Evolutionary conservation across 2,329 filamentous ascomycete genomes (phyloP), one percentile per base, ranked within the genome.

Genomic region (Bipolaris cookei): DNA sequence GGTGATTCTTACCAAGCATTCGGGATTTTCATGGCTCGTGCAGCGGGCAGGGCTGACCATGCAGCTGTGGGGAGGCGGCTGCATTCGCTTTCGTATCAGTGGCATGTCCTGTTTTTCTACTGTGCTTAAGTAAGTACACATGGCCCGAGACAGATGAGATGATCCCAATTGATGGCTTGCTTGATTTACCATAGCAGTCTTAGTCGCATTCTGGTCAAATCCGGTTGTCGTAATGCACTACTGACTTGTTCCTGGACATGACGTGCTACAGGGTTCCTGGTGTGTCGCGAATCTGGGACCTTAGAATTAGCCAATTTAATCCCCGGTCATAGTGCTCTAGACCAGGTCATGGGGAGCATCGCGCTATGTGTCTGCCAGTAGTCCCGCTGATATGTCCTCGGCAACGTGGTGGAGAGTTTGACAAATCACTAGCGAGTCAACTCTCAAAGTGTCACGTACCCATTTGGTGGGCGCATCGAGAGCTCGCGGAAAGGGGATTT

Each of bases 241-340:
- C 30, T 46, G 34, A 46, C 28, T 25, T 38, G 28, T 23, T 23
- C 39, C 43, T 42, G 30, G 30, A 20, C 32, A 43, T 54, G 54
- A 53, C 54, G 54, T 57, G 28, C 25, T 48, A n/a, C 43, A 44
- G 21, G 50, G 43, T 37, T 18, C 21, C 38, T 21, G 28, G 49
- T 57, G 42, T 54, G 43, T 49, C 54, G 38, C 44, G 30, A 57
- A 54, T 57, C 50, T 57, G 50, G 50, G 43, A 54, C 49, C 44
- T 44, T 38, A 48, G 49, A 25, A 39, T 54, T 54, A 38, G 25
- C 32, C 37, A 43, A 13, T 30, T 32, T 49, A 28, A 13, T 49
- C 43, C 30, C 38, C 23, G 25, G 16, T 28, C 20, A 44, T 57
- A 46, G 54, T 21, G 11, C 32, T 20, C 42, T 43, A 20, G 30